Evolutionary conservation across 2,329 filamentous ascomycete genomes (phyloP).

Genomic region (Beauveria scarabaeidicola): DNA sequence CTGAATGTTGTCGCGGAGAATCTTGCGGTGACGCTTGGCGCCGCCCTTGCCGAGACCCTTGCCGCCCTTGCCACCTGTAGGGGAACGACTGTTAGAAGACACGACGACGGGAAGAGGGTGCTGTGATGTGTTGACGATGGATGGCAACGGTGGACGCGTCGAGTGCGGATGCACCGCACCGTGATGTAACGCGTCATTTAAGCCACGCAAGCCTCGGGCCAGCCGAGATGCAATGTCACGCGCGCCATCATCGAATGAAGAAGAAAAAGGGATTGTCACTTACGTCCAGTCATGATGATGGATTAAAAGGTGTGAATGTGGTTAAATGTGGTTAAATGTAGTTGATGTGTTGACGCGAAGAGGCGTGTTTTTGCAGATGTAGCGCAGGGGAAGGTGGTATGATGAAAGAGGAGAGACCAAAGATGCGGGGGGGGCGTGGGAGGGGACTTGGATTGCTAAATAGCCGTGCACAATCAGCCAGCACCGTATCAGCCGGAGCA

Average conservation of each 20-base stretch:
- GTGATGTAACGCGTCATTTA: slow-evolving; percentile 8
- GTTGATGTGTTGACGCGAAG: slow-evolving; percentile 14
- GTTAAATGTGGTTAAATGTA: slow-evolving; percentile 18
- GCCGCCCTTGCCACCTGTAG: slow-evolving; percentile 80
- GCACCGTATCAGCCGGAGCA: slow-evolving; percentile 21
- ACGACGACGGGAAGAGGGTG: neutral
- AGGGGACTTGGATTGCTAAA: slow-evolving; percentile 24
- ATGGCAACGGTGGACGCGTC: neutral
- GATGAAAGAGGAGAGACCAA: slow-evolving; percentile 13
- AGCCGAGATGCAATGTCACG: neutral
- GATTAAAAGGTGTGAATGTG: slow-evolving; percentile 20
- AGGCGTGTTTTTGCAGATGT: slow-evolving; percentile 17
- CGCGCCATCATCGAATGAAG: slow-evolving; percentile 1
- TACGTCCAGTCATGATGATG: slow-evolving; percentile 55
- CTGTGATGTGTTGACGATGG: neutral
- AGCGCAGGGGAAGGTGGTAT: slow-evolving; percentile 15
- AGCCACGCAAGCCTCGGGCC: neutral
- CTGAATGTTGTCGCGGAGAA: slow-evolving; percentile 99
- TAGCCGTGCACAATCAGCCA: slow-evolving; percentile 33
- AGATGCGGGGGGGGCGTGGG: slow-evolving; percentile 21
- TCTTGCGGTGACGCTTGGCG: slow-evolving; percentile 98
- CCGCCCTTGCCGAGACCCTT: slow-evolving; percentile 98
- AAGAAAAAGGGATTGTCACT: slow-evolving; percentile 30
- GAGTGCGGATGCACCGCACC: neutral
- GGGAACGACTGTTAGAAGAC: slow-evolving; percentile 35